phyloP scores from a whole-genome alignment of 139 green algal genomes.

The Chlorella sp. region DNA sequence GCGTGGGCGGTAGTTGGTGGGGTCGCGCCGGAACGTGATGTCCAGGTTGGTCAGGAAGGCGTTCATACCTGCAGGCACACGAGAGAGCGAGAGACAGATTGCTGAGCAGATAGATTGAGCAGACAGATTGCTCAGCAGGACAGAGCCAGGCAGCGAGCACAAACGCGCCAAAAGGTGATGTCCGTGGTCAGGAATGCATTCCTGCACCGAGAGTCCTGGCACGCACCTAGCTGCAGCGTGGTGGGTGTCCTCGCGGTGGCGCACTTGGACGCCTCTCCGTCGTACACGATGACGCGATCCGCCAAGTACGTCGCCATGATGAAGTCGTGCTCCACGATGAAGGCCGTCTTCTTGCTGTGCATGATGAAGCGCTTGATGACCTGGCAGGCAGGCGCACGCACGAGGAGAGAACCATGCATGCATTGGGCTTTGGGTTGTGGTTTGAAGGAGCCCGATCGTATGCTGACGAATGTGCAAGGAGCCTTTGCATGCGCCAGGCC shows the following conservation, averaged over 20 bases:
- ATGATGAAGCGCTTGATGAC: constrained; percentile 99
- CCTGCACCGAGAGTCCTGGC: no score
- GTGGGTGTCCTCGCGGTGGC: constrained; percentile 76
- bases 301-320: constrained; percentile 99
- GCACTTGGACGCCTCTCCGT: constrained; percentile 74
- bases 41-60: constrained; percentile 91
- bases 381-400: constrained; percentile 75
- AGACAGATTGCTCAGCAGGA: neutral
- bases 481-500: no score
- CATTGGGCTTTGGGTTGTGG: no score
- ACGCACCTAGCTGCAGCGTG: constrained; percentile 64
- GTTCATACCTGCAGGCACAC: constrained; percentile 78
- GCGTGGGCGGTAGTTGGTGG: constrained; percentile 96
- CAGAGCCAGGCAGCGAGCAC: neutral
- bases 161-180: no score
- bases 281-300: constrained; percentile 96
- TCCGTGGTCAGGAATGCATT: no score
- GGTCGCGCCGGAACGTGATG: constrained; percentile 97
- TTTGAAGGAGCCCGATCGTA: no score
- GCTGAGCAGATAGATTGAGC: neutral
- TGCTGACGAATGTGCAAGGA: no score
- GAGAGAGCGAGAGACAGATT: neutral
- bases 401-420: no score
- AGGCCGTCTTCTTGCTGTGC: constrained; percentile 98
- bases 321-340: constrained; percentile 99